Base-by-base conservation (phyloP, 192 early-diverging fungal genomes). In the Chytriomyces sp. region DNA sequence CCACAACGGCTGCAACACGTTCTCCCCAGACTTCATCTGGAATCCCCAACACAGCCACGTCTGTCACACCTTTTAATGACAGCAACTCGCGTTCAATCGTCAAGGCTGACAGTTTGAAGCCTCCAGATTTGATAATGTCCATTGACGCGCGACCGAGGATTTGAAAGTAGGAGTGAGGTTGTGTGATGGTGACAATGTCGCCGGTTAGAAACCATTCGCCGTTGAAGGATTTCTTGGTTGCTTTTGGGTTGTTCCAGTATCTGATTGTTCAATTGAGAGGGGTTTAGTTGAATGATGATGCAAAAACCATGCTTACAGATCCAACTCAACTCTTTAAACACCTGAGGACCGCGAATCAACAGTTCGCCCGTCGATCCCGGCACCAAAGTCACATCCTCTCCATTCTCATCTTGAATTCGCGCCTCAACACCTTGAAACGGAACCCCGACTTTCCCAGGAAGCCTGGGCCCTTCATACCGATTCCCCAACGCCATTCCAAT, bases 91-190 rank as follows among this genome's bases (percentile, higher is more conserved):
- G 88, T 81, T 96, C 95, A 60, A 96, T 90, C 79, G 94, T 94
- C 62, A 95, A 77, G 0, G 95, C 93, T 0, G 90, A 92, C 26
- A 96, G 84, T 80, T 95, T 96, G 85, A 92, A 94, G 6, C 94
- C 94, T 66, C 95, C 94, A 11, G 91, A 88, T 85, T 96, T 96
- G 57, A 96, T 93, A 20, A 96, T 95, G 69, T 96, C 95, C 43
- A 91, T 88, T 72, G 90, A 92, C 10, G 86, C 82, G 72, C 95
- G 89, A 45, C 95, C 95, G 78, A 94, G 84, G 60, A 96, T 96
- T 75, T 83, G 80, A 82, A 84, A 94, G 24, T 85, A 79, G 1
- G 90, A 90, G 46, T 90, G 81, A 10, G 69, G 45, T 35, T 16
- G 7, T 11, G 70, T 67, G 13, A 72, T 46, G 48, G 81, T 82